Evolutionary conservation across 768 basidiomycete genomes (phyloP).

Genomic region (Xerocomus potaroensis): DNA sequence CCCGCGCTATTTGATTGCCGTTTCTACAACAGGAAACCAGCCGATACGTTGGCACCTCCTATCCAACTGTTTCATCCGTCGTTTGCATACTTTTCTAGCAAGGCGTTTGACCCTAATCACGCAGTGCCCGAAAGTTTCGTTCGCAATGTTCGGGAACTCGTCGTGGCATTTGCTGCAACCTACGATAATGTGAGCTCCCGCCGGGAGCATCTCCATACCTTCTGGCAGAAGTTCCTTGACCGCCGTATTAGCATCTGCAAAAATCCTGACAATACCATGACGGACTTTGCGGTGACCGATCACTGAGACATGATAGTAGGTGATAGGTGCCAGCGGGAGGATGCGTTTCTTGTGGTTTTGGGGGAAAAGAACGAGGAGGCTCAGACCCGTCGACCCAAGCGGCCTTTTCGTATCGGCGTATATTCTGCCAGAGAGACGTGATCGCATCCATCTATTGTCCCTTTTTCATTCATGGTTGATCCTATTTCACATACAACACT

Average conservation of each 20-base stretch:
- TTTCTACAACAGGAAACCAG: not conserved
- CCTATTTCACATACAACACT: conserved; percentile 2
- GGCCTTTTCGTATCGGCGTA: too few relatives aligned
- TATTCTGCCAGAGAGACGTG: too few relatives aligned
- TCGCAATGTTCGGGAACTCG: conserved; percentile 4
- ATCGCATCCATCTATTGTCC: too few relatives aligned
- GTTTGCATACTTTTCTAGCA: conserved; percentile 26
- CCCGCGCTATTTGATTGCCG: conserved; percentile 13
- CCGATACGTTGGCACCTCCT: conserved; percentile 6
- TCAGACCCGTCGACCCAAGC: too few relatives aligned
- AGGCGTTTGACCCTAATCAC: conserved; percentile 10
- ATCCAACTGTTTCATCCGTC: conserved; percentile 20
- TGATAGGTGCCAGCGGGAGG: too few relatives aligned
- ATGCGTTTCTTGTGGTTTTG: too few relatives aligned
- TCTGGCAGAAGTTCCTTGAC: conserved; percentile 1
- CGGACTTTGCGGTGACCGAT: too few relatives aligned
- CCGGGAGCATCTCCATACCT: not conserved
- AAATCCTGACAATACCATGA: not conserved
- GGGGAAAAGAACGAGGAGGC: too few relatives aligned
- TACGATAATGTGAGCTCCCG: not conserved
- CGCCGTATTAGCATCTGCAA: not conserved
- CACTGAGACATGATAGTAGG: too few relatives aligned
- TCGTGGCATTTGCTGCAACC: conserved; percentile 14
- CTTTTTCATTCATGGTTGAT: not conserved
- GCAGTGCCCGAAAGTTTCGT: conserved; percentile 8